phyloP scores from a whole-genome alignment of 208 protist species.

The Crithidia sp. region DNA sequence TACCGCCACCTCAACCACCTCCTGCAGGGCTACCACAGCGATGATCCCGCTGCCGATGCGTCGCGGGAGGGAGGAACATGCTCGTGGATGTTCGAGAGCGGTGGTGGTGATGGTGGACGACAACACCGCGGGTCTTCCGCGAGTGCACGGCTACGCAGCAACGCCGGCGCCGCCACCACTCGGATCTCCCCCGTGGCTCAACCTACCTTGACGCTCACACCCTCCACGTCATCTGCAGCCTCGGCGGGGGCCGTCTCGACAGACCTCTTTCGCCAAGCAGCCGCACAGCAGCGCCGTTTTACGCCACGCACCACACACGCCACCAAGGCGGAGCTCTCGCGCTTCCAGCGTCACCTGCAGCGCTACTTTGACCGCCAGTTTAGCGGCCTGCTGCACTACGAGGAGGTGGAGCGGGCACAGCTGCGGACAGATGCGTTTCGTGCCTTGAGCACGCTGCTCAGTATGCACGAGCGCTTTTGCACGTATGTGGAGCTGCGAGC shows the following conservation, averaged over 20 bases:
- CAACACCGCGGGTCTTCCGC: too few species aligned
- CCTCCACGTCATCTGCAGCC: not conserved
- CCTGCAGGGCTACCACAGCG: slow-evolving; percentile 6
- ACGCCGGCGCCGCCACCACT: not conserved
- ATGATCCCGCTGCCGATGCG: not conserved
- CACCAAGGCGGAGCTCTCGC: not conserved
- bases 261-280: slow-evolving; percentile 7
- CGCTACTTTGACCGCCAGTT: not conserved
- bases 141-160: not conserved
- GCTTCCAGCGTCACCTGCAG: slow-evolving; percentile 6
- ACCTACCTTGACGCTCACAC: not conserved
- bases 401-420: slow-evolving; percentile 23
- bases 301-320: not conserved
- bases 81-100: too few species aligned
- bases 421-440: not conserved
- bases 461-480: slow-evolving; percentile 14
- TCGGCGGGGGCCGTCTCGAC: not conserved
- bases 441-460: slow-evolving; percentile 9
- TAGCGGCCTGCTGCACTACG: slow-evolving; percentile 6
- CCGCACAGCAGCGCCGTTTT: not conserved
- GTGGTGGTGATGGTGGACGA: too few species aligned
- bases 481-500: not conserved
- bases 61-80: not conserved
- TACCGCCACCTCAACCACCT: slow-evolving; percentile 9
- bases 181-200: not conserved